Conservation (phyloP, 768 basidiomycete species). For the Boletus barrowsii region DNA sequence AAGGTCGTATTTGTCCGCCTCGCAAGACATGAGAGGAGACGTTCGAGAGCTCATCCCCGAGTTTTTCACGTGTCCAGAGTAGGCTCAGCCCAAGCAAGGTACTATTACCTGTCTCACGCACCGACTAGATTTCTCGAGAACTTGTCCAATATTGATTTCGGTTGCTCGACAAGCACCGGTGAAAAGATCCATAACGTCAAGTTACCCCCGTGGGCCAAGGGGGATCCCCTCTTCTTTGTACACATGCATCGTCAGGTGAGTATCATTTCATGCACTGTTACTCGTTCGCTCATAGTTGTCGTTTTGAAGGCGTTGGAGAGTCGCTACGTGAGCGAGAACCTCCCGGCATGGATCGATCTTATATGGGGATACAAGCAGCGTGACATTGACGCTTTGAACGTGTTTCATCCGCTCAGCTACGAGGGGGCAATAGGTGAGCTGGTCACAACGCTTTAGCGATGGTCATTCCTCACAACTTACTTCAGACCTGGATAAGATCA, state of each 20-base stretch:
- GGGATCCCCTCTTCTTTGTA: conserved; percentile 82
- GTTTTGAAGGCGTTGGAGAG: conserved; percentile 76
- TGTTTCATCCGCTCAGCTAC: conserved; percentile 91
- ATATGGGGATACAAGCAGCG: conserved; percentile 90
- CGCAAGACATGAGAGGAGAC: conserved; percentile 83
- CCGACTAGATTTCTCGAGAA: conserved; percentile 78
- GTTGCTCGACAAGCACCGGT: conserved; percentile 65
- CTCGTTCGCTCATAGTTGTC: neutral
- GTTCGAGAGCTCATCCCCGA: conserved; percentile 93
- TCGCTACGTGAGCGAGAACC: conserved; percentile 75
- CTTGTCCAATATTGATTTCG: conserved; percentile 74
- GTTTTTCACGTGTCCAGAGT: conserved; percentile 84
- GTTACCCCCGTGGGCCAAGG: conserved; percentile 85
- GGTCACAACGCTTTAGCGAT: neutral
- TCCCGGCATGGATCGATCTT: conserved; percentile 90
- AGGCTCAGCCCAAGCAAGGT: conserved; percentile 2
- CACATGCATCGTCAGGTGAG: conserved; percentile 69
- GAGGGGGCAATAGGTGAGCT: conserved; percentile 78
- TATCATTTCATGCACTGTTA: neutral
- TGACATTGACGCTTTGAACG: conserved; percentile 73
- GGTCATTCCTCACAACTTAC: neutral
- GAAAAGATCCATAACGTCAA: conserved; percentile 86
- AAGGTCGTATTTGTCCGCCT: conserved; percentile 83
- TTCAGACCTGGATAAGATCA: conserved; percentile 80
- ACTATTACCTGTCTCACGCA: neutral